phyloP scores from a whole-genome alignment of 2,329 filamentous ascomycete genomes.

The Emergomyces pasteurianus region DNA sequence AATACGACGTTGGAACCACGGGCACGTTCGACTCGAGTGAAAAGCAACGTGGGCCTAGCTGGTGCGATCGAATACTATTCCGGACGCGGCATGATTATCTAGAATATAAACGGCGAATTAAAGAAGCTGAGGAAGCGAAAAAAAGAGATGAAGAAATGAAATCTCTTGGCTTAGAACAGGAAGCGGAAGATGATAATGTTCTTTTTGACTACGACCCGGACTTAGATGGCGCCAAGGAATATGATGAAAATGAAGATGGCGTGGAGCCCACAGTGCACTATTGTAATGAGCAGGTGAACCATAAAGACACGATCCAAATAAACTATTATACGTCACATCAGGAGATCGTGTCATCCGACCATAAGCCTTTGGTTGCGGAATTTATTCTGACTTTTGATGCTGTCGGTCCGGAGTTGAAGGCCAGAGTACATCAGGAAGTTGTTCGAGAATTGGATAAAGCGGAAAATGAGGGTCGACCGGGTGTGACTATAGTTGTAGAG shows the following conservation, averaged over 20 bases:
- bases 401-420: constrained; percentile 72
- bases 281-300: constrained; percentile 9
- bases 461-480: constrained; percentile 80
- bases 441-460: constrained; percentile 77
- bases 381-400: constrained; percentile 80
- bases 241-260: constrained; percentile 43
- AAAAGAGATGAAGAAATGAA: constrained; percentile 78
- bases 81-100: constrained; percentile 61
- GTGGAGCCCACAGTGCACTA: constrained; percentile 26
- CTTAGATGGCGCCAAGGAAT: constrained; percentile 48
- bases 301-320: constrained; percentile 41
- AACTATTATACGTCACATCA: constrained; percentile 78
- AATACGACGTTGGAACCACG: constrained; percentile 91
- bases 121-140: constrained; percentile 54
- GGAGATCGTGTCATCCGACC: constrained; percentile 80
- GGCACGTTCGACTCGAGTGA: constrained; percentile 91
- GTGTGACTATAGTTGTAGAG: constrained; percentile 73
- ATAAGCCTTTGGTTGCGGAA: constrained; percentile 77
- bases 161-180: constrained; percentile 60
- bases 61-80: constrained; percentile 91
- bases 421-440: constrained; percentile 73
- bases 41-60: constrained; percentile 83
- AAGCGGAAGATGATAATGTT: constrained; percentile 65
- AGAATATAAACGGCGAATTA: constrained; percentile 50
- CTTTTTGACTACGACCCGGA: constrained; percentile 87